Base-by-base conservation (phyloP, 1,139 yeast genomes). In the Yamadazyma epiphylla region DNA sequence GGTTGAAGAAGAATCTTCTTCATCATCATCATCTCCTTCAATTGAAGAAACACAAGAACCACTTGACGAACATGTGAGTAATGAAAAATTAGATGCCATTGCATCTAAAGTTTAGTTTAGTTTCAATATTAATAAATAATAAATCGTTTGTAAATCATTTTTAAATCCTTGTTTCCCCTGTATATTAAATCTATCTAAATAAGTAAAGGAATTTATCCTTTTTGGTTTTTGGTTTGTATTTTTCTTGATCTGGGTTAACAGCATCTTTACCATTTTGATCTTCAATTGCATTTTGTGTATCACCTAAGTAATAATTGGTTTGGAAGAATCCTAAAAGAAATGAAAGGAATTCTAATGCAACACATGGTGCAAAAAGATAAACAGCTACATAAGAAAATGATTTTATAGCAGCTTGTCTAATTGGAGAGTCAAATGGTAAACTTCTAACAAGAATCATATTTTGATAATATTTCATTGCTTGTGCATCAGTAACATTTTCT, bases 271-370 rank as follows among this genome's bases (percentile, higher is more conserved):
- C 36, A 11, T 29, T 20, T 21, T 38, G 38, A 15, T 29, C 31
- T 33, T 55, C 60, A 28, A 55, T 42, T 14, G 56, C 57, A 37
- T 57, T 58, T 26, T 55, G 60, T 12, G 45, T 39, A 29, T 55
- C 55, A 27, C 62, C 64, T 30, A 59, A 39, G 37, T 49, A 58
- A 39, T 37, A 58, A 38, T 58, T 55, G 27, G 50, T 53, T 34
- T 57, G 65, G 47, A 55, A 52, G 31, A 53, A 47, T 9, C 55
- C 40, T 9, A 39, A 46, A 19, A 55, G 31, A n/a, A 58, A 44
- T 32, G 54, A 42, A 25, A 56, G 42, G 20, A 41, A 41, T 20
- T 50, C 48, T 25, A 56, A 39, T 10, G 56, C 59, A 17, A 56
- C 26, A 13, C 54, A 49, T 10, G 49, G 32, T 12, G 46, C 47